These are phyloP conservation scores for Ogataea trehaloabstinens DNA, from an alignment of 805 yeast species.

Conservation along the genomic window DNA sequence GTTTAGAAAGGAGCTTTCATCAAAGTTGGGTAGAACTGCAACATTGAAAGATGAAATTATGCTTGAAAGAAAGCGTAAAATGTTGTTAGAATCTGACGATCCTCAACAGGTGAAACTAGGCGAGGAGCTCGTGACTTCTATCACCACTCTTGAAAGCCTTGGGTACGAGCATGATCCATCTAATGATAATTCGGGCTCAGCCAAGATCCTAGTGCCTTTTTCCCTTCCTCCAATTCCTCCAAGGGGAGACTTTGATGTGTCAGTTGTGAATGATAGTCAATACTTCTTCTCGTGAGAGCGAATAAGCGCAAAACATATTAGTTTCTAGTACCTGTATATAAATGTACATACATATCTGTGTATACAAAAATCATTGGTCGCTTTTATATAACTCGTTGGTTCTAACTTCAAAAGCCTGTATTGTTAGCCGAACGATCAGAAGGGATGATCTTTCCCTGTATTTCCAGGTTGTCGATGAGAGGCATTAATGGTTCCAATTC, in stretches of 20 bases:
- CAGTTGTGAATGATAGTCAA: slow-evolving; percentile 63
- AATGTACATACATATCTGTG: slow-evolving; percentile 5
- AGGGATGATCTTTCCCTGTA: slow-evolving; percentile 71
- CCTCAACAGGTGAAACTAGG: slow-evolving; percentile 50
- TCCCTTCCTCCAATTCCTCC: slow-evolving; percentile 69
- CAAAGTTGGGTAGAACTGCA: slow-evolving; percentile 50
- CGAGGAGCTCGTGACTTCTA: slow-evolving; percentile 61
- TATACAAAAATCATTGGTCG: too few species aligned
- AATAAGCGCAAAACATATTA: neutral
- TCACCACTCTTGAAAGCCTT: slow-evolving; percentile 48
- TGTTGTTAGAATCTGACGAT: slow-evolving; percentile 50
- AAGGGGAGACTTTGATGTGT: slow-evolving; percentile 82
- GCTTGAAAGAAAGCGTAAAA: slow-evolving; percentile 64
- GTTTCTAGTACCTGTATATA: neutral
- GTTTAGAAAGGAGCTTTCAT: slow-evolving; percentile 48
- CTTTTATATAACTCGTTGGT: too few species aligned
- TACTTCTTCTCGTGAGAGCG: slow-evolving; percentile 62
- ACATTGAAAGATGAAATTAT: slow-evolving; percentile 72
- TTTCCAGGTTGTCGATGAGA: slow-evolving; percentile 75
- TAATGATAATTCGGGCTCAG: slow-evolving; percentile 18
- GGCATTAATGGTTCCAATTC: slow-evolving; percentile 80
- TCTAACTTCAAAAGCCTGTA: neutral
- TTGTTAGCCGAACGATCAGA: neutral
- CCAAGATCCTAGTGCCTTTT: slow-evolving; percentile 63
- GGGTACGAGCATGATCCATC: slow-evolving; percentile 19